Percentiles rank a stretch among this genome's conserved stretches.
These are phyloP conservation scores for Beta macrorhiza DNA, from an alignment of 179 eudicot genomes.

Conservation along the genomic window DNA sequence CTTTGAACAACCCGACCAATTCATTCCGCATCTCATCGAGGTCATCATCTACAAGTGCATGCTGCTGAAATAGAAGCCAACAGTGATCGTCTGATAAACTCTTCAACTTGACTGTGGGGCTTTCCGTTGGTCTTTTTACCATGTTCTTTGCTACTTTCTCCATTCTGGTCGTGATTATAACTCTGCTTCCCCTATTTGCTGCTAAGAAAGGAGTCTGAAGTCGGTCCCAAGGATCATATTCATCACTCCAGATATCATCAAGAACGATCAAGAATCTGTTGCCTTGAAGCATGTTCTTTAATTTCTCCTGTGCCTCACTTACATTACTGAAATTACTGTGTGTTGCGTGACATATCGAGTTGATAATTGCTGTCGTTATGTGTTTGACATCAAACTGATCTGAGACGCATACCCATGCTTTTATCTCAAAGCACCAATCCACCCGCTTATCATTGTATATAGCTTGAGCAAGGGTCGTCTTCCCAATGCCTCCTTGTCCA, in stretches of 20 bases:
- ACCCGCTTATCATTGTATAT: background rate
- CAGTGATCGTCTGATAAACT: background rate
- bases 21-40: background rate
- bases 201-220: background rate
- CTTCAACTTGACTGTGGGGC: too few species aligned
- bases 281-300: background rate
- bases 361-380: slow-evolving; percentile 7
- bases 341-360: background rate
- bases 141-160: slow-evolving; percentile 3
- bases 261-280: slow-evolving; percentile 14
- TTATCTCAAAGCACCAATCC: background rate
- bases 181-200: background rate
- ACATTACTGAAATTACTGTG: background rate
- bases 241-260: slow-evolving; percentile 19
- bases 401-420: slow-evolving; percentile 13
- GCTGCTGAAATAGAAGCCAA: slow-evolving; percentile 1
- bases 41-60: background rate
- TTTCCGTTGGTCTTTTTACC: background rate
- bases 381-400: slow-evolving; percentile 14
- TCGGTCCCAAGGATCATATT: slow-evolving; percentile 1
- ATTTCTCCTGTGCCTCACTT: background rate
- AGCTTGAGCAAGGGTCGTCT: slow-evolving; percentile 14
- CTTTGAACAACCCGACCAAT: background rate
- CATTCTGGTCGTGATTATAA: slow-evolving; percentile 5
- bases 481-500: slow-evolving; percentile 16